These are phyloP conservation scores for Chlamydomonas sp. DNA, from an alignment of 139 green algal genomes.

Conservation along the genomic window DNA sequence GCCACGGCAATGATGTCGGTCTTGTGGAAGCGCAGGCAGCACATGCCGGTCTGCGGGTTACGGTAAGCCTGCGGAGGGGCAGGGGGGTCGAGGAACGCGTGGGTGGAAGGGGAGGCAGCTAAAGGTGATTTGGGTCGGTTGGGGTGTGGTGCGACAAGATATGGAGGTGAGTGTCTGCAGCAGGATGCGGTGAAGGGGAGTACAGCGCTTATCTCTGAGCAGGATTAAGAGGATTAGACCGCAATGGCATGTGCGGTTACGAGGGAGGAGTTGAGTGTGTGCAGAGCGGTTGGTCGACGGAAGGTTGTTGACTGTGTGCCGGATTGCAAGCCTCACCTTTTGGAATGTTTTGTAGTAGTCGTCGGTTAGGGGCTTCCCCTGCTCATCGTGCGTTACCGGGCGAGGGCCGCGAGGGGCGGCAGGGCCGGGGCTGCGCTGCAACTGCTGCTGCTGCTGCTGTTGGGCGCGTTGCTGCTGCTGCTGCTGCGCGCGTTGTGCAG, in stretches of 20 bases:
- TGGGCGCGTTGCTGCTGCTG: no score
- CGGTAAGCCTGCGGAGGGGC: not conserved
- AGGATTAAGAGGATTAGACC: not conserved
- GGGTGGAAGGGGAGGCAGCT: no score
- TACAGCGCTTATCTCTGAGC: not conserved
- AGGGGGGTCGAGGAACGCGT: not conserved
- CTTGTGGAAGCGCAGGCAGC: constrained; percentile 37
- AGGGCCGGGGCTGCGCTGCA: no score
- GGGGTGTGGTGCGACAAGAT: not conserved
- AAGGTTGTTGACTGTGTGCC: not conserved
- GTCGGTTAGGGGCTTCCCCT: constrained; percentile 3
- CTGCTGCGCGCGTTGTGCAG: no score
- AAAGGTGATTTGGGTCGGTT: not conserved
- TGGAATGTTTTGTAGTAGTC: constrained; percentile 35
- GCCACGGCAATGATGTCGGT: constrained; percentile 22
- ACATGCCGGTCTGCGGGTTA: not conserved
- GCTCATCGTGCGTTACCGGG: not conserved
- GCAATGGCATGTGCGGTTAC: not conserved
- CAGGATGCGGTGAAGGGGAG: not conserved
- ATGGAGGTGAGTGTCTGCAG: not conserved
- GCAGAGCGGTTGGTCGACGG: not conserved
- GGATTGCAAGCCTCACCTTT: not conserved
- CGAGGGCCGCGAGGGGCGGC: not conserved
- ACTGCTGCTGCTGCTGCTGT: no score
- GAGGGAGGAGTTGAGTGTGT: not conserved